Base-by-base conservation (phyloP, 2,329 filamentous ascomycete genomes). In the Sordariomycetes sp. region DNA sequence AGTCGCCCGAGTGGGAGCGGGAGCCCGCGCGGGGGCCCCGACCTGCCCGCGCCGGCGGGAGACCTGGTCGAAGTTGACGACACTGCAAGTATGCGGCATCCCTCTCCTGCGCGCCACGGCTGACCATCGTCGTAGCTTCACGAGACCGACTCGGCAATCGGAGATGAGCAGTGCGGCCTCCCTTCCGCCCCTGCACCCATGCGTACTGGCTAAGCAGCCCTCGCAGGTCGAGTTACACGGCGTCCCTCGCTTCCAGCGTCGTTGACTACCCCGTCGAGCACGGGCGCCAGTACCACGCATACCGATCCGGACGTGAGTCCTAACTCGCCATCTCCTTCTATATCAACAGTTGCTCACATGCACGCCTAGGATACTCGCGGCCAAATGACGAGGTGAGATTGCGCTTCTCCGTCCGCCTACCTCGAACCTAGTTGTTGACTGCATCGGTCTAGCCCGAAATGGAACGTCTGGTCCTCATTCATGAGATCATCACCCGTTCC, bases 401-500 rank as follows among this genome's bases (percentile, higher is more conserved):
- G 8, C 28, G n/a, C 52, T 36, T 10, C 10, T 1, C 2, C 15
- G 13, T 20, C 17, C n/a, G 20, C 17, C 13, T 6, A 15, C 3
- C 28, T 2, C 6, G 2, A 2, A 3, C 35, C 10, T 8, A 48
- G 1, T 4, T 12, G 25, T 25, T 24, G n/a, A 50, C 39, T n/a
- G 2, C 15, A 2, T 15, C 6, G 36, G 4, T 65, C 64, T 54
- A 57, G 53, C 28, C 53, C 59, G 70, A 73, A 20, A 64, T 69
- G 55, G 67, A 72, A 24, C 68, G 71, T 0, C 63, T 73, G 13
- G 69, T 73, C 55, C 65, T 73, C 24, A 62, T 66, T 25, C 70
- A 74, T 60, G 64, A 70, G 34, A 62, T 70, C 20, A 67, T 67
- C 55, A 64, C 62, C 2, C 59, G 64, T 8, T 56, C 64, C 7